phyloP scores from a whole-genome alignment of 495 filamentous ascomycete genomes.

The Choiromyces venosus region DNA sequence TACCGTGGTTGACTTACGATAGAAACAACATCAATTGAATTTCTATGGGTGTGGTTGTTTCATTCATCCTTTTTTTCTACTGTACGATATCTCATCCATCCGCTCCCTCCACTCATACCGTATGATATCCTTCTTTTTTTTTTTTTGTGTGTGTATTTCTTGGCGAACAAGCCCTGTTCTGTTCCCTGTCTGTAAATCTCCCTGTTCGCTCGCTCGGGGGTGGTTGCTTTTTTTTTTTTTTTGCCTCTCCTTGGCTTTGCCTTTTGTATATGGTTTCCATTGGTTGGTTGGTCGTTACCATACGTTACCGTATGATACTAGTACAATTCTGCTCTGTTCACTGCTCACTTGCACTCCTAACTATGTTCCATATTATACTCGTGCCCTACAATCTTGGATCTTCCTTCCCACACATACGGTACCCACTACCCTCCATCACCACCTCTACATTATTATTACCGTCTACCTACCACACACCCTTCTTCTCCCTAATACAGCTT shows the following conservation, averaged over 20 bases:
- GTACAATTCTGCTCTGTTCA: not conserved
- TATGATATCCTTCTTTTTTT: not conserved
- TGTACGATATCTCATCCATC: too few species aligned
- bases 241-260: not conserved
- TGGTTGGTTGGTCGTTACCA: not conserved
- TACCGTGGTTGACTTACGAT: not conserved
- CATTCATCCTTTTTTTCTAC: not conserved
- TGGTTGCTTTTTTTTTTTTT: not conserved
- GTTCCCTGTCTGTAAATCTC: not conserved
- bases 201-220: not conserved
- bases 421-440: not conserved
- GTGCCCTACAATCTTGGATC: not conserved
- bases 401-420: not conserved
- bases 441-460: not conserved
- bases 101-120: not conserved
- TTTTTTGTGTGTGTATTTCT: not conserved
- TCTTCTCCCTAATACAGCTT: not conserved
- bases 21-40: not conserved
- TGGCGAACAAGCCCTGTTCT: not conserved
- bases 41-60: not conserved
- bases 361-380: not conserved
- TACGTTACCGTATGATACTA: too few species aligned
- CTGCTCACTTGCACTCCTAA: not conserved
- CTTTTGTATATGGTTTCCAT: too few species aligned
- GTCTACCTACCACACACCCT: not conserved